Conservation (phyloP, 345 rosid genomes). For the Linum tenue region DNA sequence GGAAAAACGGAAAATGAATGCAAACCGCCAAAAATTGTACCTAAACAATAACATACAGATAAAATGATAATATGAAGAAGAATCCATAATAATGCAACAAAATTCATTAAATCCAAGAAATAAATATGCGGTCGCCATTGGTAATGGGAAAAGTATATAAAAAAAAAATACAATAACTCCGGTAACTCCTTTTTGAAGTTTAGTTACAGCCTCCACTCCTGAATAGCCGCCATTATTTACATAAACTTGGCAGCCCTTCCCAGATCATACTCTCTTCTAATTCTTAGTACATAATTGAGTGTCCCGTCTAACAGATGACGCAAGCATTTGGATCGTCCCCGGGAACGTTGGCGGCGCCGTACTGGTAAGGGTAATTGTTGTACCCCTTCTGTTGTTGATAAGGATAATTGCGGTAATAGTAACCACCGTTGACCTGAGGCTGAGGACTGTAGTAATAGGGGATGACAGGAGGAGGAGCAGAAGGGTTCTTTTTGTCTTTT, state of each 20-base stretch:
- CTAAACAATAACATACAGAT: too few relatives aligned
- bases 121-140: neutral
- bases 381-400: too few relatives aligned
- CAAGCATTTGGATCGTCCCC: constrained; percentile 39
- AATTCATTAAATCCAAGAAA: neutral
- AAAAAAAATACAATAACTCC: neutral
- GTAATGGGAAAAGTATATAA: neutral
- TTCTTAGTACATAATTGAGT: neutral
- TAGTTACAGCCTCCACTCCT: too few relatives aligned
- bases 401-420: too few relatives aligned
- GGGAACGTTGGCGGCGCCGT: constrained; percentile 1
- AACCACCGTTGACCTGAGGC: neutral
- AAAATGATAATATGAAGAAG: too few relatives aligned
- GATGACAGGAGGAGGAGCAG: constrained; percentile 16
- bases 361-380: neutral
- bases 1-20: too few relatives aligned
- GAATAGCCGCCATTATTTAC: too few relatives aligned
- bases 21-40: too few relatives aligned
- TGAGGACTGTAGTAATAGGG: constrained; percentile 18
- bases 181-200: neutral
- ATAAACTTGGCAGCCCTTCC: too few relatives aligned
- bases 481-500: constrained; percentile 14
- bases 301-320: constrained; percentile 33
- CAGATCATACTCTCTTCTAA: neutral
- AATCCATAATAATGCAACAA: too few relatives aligned